Evolutionary conservation across 1,284 basidiomycete species (phyloP).

Genomic region (Pseudozyma tsukubaensis): DNA sequence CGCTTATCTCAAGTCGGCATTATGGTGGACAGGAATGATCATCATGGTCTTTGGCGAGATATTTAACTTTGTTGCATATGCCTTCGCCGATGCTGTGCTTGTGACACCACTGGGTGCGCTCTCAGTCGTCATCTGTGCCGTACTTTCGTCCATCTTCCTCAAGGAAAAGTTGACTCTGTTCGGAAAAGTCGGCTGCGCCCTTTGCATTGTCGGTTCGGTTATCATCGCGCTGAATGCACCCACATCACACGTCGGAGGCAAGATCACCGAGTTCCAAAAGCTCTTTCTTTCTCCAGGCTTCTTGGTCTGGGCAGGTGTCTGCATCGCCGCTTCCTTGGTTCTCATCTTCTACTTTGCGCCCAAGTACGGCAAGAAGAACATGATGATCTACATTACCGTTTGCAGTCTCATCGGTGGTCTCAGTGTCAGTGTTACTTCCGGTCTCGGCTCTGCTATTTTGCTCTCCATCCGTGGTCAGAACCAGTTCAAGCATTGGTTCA

Average conservation of each 20-base stretch:
- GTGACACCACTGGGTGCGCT: constrained; percentile 97
- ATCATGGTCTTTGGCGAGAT: constrained; percentile 63
- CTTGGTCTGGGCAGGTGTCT: constrained; percentile 77
- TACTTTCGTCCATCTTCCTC: constrained; percentile 90
- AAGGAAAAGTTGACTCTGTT: constrained; percentile 79
- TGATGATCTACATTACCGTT: constrained; percentile 83
- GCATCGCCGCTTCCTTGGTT: constrained; percentile 55
- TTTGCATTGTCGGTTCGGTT: constrained; percentile 87
- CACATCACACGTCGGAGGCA: constrained; percentile 80
- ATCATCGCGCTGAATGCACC: constrained; percentile 79
- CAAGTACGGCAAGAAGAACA: constrained; percentile 88
- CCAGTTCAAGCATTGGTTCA: constrained; percentile 76
- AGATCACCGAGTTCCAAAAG: constrained; percentile 82
- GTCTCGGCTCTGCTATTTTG: constrained; percentile 90
- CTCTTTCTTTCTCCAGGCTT: constrained; percentile 90
- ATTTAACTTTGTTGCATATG: constrained; percentile 75
- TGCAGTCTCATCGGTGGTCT: constrained; percentile 97
- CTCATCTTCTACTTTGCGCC: constrained; percentile 80
- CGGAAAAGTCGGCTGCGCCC: constrained; percentile 77
- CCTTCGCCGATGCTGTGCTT: constrained; percentile 87
- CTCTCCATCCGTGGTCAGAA: constrained; percentile 85
- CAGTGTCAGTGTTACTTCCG: constrained; percentile 93
- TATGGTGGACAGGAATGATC: constrained; percentile 68
- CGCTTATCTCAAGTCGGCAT: constrained; percentile 77
- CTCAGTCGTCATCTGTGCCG: constrained; percentile 93